Conservation (phyloP, 1,139 yeast species). For the Magnusiomyces paraingens region DNA sequence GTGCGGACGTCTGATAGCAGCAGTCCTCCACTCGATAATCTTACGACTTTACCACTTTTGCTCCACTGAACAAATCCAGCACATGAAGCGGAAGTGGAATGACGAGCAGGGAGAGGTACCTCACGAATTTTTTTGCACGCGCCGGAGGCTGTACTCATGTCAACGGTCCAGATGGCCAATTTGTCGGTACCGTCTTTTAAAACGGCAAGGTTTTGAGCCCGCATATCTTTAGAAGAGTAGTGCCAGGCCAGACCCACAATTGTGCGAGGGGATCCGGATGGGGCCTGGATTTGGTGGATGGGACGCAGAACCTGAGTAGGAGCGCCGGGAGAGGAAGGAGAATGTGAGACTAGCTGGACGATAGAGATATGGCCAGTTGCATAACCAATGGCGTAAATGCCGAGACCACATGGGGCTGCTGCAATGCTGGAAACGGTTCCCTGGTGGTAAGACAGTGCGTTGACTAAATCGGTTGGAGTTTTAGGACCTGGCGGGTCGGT, state of each 20-base stretch:
- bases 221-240: constrained; percentile 12
- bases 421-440: constrained; percentile 15
- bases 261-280: constrained; percentile 10
- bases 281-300: constrained; percentile 3
- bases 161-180: constrained; percentile 14
- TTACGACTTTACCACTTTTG: constrained; percentile 15
- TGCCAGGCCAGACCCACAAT: constrained; percentile 15
- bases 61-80: constrained; percentile 15
- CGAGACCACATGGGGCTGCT: constrained; percentile 16
- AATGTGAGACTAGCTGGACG: constrained; percentile 4
- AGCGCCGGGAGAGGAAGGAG: not conserved
- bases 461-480: not conserved
- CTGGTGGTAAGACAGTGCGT: constrained; percentile 3
- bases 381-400: constrained; percentile 15
- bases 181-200: constrained; percentile 13
- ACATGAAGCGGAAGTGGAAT: constrained; percentile 10
- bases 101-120: constrained; percentile 11
- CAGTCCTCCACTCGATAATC: constrained; percentile 11
- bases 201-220: constrained; percentile 14
- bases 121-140: constrained; percentile 14
- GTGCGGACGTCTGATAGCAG: constrained; percentile 16
- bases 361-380: constrained; percentile 14
- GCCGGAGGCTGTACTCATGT: not conserved
- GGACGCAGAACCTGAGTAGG: not conserved
- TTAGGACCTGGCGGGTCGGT: not conserved